Evolutionary conservation across 768 basidiomycete species (phyloP).

Genomic region (Amanita jacksonii): DNA sequence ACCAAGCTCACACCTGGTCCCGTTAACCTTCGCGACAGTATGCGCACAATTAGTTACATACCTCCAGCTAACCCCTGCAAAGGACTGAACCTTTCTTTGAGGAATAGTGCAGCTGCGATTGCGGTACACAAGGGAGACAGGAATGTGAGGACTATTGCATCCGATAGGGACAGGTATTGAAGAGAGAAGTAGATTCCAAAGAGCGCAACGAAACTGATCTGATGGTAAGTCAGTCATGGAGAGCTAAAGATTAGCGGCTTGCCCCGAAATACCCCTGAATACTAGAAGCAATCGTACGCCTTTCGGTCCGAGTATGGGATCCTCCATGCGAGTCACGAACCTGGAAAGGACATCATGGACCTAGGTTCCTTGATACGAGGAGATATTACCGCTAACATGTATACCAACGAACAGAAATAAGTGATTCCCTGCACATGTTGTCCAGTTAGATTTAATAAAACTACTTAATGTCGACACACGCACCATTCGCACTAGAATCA

Average conservation of each 20-base stretch:
- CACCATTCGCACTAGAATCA: slow-evolving; percentile 5
- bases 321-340: slow-evolving; percentile 28
- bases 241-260: slow-evolving; percentile 10
- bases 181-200: slow-evolving; percentile 65
- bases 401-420: background rate
- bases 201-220: slow-evolving; percentile 57
- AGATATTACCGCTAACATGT: background rate
- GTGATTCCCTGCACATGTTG: background rate
- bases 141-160: slow-evolving; percentile 72
- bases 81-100: slow-evolving; percentile 48
- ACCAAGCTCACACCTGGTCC: slow-evolving; percentile 50
- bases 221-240: background rate
- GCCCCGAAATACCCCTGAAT: slow-evolving; percentile 59
- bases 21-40: background rate
- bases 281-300: slow-evolving; percentile 51
- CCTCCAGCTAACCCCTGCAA: slow-evolving; percentile 44
- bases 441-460: background rate
- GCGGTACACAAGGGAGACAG: slow-evolving; percentile 59
- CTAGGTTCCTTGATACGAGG: background rate
- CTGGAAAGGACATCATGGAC: slow-evolving; percentile 16
- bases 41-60: slow-evolving; percentile 14
- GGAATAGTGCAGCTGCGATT: slow-evolving; percentile 48
- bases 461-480: background rate
- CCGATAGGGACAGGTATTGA: slow-evolving; percentile 67
- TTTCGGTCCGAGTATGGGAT: slow-evolving; percentile 64